Percentiles rank a stretch among this genome's conserved stretches.
Conservation (phyloP, 441 rosid species). For the Gossypium schwendimanii region DNA sequence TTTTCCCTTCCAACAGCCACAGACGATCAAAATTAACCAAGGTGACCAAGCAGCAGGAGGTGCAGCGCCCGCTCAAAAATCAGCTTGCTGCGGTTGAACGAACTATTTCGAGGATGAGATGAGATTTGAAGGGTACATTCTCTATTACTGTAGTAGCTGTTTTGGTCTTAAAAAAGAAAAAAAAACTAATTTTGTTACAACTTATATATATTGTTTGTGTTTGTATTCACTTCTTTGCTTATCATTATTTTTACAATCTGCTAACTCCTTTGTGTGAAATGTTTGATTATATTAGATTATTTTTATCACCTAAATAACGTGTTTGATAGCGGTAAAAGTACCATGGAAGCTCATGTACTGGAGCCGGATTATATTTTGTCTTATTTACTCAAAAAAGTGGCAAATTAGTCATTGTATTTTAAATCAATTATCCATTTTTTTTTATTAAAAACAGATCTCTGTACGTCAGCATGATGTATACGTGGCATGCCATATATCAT, state of each 20-base stretch:
- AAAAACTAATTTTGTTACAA: constrained; percentile 35
- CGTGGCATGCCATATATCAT: no score
- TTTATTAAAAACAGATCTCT: no score
- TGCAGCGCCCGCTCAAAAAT: constrained; percentile 50
- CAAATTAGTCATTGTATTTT: no score
- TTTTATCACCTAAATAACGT: neutral
- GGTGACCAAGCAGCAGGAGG: constrained; percentile 53
- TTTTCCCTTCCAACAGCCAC: constrained; percentile 48
- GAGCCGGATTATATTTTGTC: no score
- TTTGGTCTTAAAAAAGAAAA: constrained; percentile 4
- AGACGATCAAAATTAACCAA: constrained; percentile 81
- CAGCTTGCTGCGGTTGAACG: constrained; percentile 75
- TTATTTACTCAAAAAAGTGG: no score
- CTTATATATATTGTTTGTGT: constrained; percentile 25
- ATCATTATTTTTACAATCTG: constrained; percentile 29
- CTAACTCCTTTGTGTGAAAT: constrained; percentile 32
- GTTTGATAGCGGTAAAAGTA: no score
- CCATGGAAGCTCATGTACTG: no score
- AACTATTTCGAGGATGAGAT: neutral
- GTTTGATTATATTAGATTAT: constrained; percentile 29
- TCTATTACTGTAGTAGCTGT: constrained; percentile 18
- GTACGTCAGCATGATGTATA: no score
- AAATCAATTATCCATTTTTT: no score
- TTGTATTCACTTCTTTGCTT: constrained; percentile 30
- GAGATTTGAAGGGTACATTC: constrained; percentile 13